Evolutionary conservation across 1,284 basidiomycete species (phyloP), one percentile per base, ranked within the genome.

Genomic region (Naganishia sp.): DNA sequence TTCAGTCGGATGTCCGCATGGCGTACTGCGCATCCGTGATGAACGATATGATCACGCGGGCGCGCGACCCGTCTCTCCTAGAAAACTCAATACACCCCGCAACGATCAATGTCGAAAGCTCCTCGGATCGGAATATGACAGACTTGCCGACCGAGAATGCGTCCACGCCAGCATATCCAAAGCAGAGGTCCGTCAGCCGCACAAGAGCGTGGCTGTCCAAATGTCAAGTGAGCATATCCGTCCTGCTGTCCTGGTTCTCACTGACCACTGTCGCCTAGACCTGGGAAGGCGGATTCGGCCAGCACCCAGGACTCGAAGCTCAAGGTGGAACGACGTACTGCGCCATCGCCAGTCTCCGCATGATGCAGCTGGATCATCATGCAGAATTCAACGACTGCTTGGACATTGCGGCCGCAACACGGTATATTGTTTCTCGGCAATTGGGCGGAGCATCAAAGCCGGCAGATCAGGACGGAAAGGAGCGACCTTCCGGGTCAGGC

Each of bases 321-420:
- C 88, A 94, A 77, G 92, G 93, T 23, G 95, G 95, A 6, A 92
- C 92, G 43, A 95, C 94, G 0, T 98, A 97, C 77, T 96, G 91
- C 72, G 89, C 90, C 0, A 76, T 96, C 15, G 91, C 94, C 0
- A 84, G 89, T 0, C 83, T 95, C 3, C 77, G 84, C 39, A 83
- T 96, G 15, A 6, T 31, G 2, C 6, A 25, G 21, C 28, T 3
- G 11, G 35, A 31, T 39, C 18, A 6, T 7, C 3, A 17, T 9
- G 47, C 35, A 9, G 15, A 51, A 9, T 61, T 47, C 47, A 25
- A 18, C 46, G 53, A 11, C 31, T 7, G 28, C 65, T 46, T 35
- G 32, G 67, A 67, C 11, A 9, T 39, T 6, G 47, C 61, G 28
- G 51, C 63, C 15, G 68, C 84, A 81, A 79, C 89, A n/a, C 82